Evolutionary conservation across 2,329 filamentous ascomycete species (phyloP).

Genomic region (Trichoderma gracile): DNA sequence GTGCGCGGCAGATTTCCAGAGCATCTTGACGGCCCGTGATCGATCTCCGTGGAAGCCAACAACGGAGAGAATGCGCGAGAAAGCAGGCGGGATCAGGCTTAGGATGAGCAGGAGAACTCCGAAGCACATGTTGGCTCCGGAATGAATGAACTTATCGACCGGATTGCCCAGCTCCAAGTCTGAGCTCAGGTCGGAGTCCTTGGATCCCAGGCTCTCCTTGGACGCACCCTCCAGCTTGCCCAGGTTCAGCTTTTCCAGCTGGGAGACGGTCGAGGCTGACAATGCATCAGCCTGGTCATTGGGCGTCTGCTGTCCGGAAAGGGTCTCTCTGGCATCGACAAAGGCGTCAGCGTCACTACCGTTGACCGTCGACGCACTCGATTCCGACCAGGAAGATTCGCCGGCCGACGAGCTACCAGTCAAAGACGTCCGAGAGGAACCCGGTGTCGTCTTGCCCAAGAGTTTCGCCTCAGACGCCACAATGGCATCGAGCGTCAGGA

Average conservation of each 20-base stretch:
- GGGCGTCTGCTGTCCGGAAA: constrained; percentile 48
- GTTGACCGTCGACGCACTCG: background rate
- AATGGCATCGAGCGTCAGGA: constrained; percentile 76
- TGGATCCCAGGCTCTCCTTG: constrained; percentile 33
- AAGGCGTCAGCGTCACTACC: constrained; percentile 41
- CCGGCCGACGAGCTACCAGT: constrained; percentile 27
- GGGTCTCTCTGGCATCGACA: constrained; percentile 55
- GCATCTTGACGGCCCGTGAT: constrained; percentile 75
- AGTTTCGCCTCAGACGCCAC: constrained; percentile 68
- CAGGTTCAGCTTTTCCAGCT: constrained; percentile 29
- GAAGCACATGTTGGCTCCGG: constrained; percentile 85
- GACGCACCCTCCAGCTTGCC: constrained; percentile 23
- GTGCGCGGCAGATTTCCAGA: constrained; percentile 88
- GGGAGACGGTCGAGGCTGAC: constrained; percentile 28
- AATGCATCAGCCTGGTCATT: constrained; percentile 28
- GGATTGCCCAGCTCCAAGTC: constrained; percentile 66
- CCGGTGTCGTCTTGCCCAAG: constrained; percentile 28
- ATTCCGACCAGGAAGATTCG: constrained; percentile 35
- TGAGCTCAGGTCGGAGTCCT: constrained; percentile 55
- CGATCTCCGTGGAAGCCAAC: constrained; percentile 91
- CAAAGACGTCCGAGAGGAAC: constrained; percentile 10
- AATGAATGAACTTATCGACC: constrained; percentile 85
- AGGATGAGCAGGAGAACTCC: constrained; percentile 82
- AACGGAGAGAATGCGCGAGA: constrained; percentile 81
- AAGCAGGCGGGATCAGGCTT: constrained; percentile 90